Percentiles rank a stretch among this genome's conserved stretches.
phyloP scores from a whole-genome alignment of 2,329 filamentous ascomycete species.

The Niveomyces coronatus region DNA sequence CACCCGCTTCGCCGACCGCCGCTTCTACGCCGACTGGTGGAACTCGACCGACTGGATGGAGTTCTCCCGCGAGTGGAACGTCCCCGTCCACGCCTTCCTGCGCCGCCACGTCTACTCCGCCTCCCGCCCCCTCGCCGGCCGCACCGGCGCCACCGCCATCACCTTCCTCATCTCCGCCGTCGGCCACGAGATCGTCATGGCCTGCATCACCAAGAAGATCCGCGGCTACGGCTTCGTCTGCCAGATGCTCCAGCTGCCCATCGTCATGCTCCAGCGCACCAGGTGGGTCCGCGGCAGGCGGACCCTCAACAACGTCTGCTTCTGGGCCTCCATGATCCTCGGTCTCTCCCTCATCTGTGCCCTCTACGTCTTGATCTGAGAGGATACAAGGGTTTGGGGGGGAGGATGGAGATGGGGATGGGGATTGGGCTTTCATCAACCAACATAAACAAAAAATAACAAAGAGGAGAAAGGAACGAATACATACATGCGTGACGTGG shows the following conservation, averaged over 20 bases:
- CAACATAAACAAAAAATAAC: neutral
- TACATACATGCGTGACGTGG: no score
- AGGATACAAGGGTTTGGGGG: no score
- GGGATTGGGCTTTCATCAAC: no score
- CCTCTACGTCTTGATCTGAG: slow-evolving; percentile 34
- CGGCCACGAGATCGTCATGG: slow-evolving; percentile 93
- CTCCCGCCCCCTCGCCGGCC: slow-evolving; percentile 64
- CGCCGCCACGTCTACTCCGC: slow-evolving; percentile 89
- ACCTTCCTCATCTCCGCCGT: slow-evolving; percentile 86
- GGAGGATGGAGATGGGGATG: slow-evolving; percentile 21
- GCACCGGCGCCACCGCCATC: slow-evolving; percentile 68
- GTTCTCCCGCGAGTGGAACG: slow-evolving; percentile 93
- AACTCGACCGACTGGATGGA: slow-evolving; percentile 85
- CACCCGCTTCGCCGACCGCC: slow-evolving; percentile 82
- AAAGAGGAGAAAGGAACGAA: neutral
- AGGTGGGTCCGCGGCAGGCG: slow-evolving; percentile 62
- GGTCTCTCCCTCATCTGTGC: slow-evolving; percentile 62
- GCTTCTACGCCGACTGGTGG: slow-evolving; percentile 80
- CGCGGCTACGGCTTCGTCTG: slow-evolving; percentile 87
- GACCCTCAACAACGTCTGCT: slow-evolving; percentile 79
- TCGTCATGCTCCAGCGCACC: slow-evolving; percentile 82
- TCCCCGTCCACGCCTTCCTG: slow-evolving; percentile 94
- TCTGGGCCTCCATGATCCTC: slow-evolving; percentile 87
- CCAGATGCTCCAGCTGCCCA: slow-evolving; percentile 95
- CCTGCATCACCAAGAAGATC: slow-evolving; percentile 94